Percentiles rank a stretch among this genome's conserved stretches.
Evolutionary conservation across 83 land plant species (phyloP).

Genomic region (Isoetes engelmannii): DNA sequence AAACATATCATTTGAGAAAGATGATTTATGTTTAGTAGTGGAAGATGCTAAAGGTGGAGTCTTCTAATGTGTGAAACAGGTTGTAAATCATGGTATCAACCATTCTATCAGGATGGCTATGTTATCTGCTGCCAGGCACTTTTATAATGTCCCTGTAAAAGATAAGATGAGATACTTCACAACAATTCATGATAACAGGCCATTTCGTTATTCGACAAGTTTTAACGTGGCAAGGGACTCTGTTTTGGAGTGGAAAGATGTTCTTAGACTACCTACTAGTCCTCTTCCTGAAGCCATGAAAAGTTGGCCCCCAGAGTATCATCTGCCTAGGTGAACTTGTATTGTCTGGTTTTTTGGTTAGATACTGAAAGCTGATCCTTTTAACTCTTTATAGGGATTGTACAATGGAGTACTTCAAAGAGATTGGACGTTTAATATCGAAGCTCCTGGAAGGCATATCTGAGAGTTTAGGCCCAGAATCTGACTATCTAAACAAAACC

Average conservation of each 20-base stretch:
- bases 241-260: slow-evolving; percentile 5
- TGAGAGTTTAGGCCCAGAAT: neutral
- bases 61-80: neutral
- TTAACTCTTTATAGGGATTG: neutral
- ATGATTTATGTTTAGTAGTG: neutral
- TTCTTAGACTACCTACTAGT: neutral
- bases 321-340: neutral
- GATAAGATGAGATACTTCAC: slow-evolving; percentile 6
- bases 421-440: neutral
- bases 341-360: neutral
- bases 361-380: neutral
- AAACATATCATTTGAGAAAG: too few relatives aligned
- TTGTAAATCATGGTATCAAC: slow-evolving; percentile 1
- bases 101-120: neutral
- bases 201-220: slow-evolving; percentile 5
- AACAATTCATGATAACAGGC: neutral
- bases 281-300: neutral
- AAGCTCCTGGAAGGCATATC: neutral
- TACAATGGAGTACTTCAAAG: neutral
- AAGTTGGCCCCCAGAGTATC: neutral
- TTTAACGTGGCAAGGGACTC: neutral
- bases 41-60: neutral
- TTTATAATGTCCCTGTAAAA: slow-evolving; percentile 3
- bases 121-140: neutral
- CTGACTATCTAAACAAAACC: neutral